Evolutionary conservation across 192 early-diverging fungal species (phyloP).

Genomic region (Backusella mclennaniae): DNA sequence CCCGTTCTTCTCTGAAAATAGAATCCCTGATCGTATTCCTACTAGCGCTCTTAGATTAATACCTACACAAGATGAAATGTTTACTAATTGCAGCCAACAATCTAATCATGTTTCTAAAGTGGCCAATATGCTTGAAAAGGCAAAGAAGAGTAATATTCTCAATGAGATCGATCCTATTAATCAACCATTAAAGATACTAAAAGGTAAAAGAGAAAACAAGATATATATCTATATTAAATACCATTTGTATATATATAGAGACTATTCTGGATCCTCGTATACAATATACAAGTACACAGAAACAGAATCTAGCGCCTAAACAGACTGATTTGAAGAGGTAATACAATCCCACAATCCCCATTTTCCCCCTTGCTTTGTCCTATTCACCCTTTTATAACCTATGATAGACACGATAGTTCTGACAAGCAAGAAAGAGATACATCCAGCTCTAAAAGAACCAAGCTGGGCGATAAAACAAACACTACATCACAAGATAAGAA

Average conservation of each 20-base stretch:
- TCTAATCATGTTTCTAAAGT: background rate
- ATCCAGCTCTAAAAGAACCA: background rate
- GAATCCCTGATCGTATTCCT: constrained; percentile 3
- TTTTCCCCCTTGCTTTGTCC: background rate
- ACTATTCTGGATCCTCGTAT: background rate
- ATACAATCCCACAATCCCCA: background rate
- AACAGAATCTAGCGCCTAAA: background rate
- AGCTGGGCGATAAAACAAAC: background rate
- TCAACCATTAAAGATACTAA: background rate
- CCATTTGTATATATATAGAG: background rate
- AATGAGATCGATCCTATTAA: constrained; percentile 2
- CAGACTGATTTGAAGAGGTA: background rate
- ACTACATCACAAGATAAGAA: background rate
- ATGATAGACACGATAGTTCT: background rate
- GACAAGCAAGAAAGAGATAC: background rate
- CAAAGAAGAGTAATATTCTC: background rate
- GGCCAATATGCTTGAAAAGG: background rate
- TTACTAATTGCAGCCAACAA: background rate
- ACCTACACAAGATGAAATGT: background rate
- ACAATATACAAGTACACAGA: background rate
- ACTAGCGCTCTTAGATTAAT: background rate
- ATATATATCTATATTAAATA: background rate
- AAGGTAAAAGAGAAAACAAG: background rate
- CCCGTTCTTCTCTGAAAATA: background rate
- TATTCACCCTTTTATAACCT: constrained; percentile 1